phyloP scores from a whole-genome alignment of 2,329 filamentous ascomycete species.

The Ophidiomyces ophidiicola region DNA sequence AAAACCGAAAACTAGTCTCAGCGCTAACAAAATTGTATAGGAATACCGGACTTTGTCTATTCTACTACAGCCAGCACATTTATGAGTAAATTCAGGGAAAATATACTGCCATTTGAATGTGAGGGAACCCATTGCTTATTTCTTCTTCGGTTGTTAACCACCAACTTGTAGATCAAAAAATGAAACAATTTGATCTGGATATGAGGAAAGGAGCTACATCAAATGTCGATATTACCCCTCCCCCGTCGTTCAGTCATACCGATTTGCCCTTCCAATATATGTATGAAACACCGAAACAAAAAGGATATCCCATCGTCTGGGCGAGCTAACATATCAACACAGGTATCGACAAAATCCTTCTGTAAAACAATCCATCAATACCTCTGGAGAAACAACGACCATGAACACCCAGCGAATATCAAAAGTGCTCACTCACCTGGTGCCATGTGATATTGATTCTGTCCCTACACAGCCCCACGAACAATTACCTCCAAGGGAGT shows the following conservation, averaged over 20 bases:
- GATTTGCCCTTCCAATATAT: conserved; percentile 57
- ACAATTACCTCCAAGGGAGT: conserved; percentile 40
- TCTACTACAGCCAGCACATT: conserved; percentile 57
- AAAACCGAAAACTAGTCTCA: background rate
- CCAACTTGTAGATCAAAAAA: conserved; percentile 37
- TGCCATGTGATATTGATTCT: conserved; percentile 48
- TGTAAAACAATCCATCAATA: conserved; percentile 50
- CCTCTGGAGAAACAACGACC: conserved; percentile 47
- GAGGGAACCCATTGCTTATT: conserved; percentile 19
- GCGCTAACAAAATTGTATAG: conserved; percentile 24
- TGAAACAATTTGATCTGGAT: conserved; percentile 56
- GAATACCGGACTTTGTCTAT: conserved; percentile 76
- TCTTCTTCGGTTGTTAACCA: background rate
- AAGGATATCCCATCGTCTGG: conserved; percentile 20
- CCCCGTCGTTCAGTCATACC: conserved; percentile 64
- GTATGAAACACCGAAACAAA: conserved; percentile 22
- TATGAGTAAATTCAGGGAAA: conserved; percentile 57
- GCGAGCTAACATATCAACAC: conserved; percentile 26
- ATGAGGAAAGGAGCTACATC: conserved; percentile 47
- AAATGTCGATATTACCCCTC: conserved; percentile 62
- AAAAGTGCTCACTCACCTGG: conserved; percentile 48
- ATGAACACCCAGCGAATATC: conserved; percentile 44
- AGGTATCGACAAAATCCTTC: conserved; percentile 78
- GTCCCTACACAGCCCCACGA: conserved; percentile 51
- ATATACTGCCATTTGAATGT: conserved; percentile 62